Evolutionary conservation across 2,329 filamentous ascomycete species (phyloP), one percentile per base, ranked within the genome.

Genomic region (Penicillium nordicum): DNA sequence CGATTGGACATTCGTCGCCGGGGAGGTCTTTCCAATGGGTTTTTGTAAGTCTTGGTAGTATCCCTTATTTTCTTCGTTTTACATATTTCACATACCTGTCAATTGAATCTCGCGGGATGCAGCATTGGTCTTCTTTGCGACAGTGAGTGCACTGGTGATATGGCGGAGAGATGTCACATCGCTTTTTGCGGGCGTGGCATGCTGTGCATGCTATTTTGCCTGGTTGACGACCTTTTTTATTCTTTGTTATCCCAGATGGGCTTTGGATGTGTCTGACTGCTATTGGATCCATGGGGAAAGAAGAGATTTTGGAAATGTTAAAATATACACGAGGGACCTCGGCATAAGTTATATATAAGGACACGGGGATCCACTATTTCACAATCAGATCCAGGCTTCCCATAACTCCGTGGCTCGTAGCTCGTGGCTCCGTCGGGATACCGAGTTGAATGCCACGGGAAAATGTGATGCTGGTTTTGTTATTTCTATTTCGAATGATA

Each of bases 121-220:
- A 56, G 18, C 18, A 8, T 34, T 42, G 42, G 4, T 21, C 29
- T 29, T 56, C 53, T 25, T 52, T 52, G 16, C 41, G 36, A 36
- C 53, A 56, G 32, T 52, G 49, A 9, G 42, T 52, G 36, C 53
- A 56, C 36, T 56, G 53, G 18, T 46, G 18, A n/a, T 46, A 40
- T 29, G 53, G 53, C 12, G 48, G 48, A 7, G 27, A 23, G 18
- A 44, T 44, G 7, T 56, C 53, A 5, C 53, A 56, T 27, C 53
- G 41, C 42, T 56, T 56, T 38, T 56, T 56, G 27, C 48, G 53
- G 9, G 16, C 36, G 41, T 56, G 53, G 29, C 53, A 56, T 7
- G 53, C 53, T 7, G 18, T 27, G 7, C 53, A 56, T 42, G 53
- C 53, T 45, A n/a, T 46, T 42, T 52, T 56, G 2, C 53, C 48